Conservation (phyloP, 1,284 basidiomycete species). For the Puccinia sorghi region DNA sequence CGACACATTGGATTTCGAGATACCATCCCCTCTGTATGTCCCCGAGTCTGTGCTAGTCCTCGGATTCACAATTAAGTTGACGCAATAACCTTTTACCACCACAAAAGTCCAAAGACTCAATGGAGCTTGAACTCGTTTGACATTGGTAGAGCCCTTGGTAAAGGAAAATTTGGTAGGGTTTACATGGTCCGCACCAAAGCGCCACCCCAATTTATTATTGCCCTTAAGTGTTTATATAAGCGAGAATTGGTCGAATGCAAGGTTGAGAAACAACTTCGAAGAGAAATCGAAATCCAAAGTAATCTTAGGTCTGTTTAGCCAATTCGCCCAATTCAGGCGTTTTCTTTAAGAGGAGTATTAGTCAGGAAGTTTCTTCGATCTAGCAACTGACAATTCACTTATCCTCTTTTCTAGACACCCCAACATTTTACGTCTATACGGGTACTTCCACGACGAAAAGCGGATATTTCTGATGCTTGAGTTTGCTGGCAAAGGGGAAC, state of each 20-base stretch:
- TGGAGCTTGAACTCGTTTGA: slow-evolving; percentile 86
- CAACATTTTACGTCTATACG: slow-evolving; percentile 87
- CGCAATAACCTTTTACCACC: too few species aligned
- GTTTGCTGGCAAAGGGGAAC: slow-evolving; percentile 90
- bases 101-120: slow-evolving; percentile 58
- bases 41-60: too few species aligned
- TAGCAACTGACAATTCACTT: neutral
- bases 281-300: slow-evolving; percentile 98
- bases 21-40: slow-evolving; percentile 38
- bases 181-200: slow-evolving; percentile 95
- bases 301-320: slow-evolving; percentile 67
- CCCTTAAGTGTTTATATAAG: slow-evolving; percentile 96
- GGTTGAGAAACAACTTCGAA: slow-evolving; percentile 88
- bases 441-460: slow-evolving; percentile 96
- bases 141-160: slow-evolving; percentile 91
- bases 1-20: slow-evolving; percentile 44
- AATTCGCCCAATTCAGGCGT: neutral
- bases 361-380: neutral
- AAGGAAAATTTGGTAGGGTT: slow-evolving; percentile 97
- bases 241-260: slow-evolving; percentile 83
- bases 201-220: slow-evolving; percentile 86
- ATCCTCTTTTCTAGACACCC: slow-evolving; percentile 69
- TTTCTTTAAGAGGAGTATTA: slow-evolving; percentile 9
- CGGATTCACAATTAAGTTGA: too few species aligned
- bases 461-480: slow-evolving; percentile 98